These are phyloP conservation scores for Metschnikowia orientalis DNA, from an alignment of 805 yeast genomes.

Conservation along the genomic window DNA sequence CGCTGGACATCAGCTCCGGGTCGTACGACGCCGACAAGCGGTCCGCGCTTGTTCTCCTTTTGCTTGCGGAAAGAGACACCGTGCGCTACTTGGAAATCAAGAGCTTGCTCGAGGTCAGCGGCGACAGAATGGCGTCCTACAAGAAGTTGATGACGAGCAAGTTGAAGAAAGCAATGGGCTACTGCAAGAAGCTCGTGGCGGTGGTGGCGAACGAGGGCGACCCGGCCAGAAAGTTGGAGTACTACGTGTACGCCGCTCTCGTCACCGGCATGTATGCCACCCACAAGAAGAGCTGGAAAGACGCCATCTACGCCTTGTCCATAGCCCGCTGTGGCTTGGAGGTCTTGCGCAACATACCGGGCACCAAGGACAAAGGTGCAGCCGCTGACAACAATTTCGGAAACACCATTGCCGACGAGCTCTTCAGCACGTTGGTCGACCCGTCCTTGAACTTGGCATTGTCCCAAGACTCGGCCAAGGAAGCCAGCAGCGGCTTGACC, in stretches of 20 bases:
- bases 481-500: conserved; percentile 40
- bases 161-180: conserved; percentile 57
- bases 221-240: conserved; percentile 24
- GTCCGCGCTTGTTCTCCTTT: conserved; percentile 56
- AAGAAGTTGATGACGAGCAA: conserved; percentile 50
- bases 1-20: conserved; percentile 41
- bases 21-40: conserved; percentile 49
- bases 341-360: conserved; percentile 38
- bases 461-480: conserved; percentile 32
- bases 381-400: conserved; percentile 14
- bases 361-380: conserved; percentile 6
- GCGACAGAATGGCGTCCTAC: conserved; percentile 46
- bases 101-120: conserved; percentile 49
- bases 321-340: conserved; percentile 60
- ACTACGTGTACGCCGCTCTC: conserved; percentile 41
- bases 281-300: conserved; percentile 51
- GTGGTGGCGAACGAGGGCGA: conserved; percentile 39
- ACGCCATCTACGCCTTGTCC: conserved; percentile 50
- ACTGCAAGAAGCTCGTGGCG: conserved; percentile 40
- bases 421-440: conserved; percentile 57
- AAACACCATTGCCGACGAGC: conserved; percentile 47
- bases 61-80: conserved; percentile 74
- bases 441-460: conserved; percentile 58
- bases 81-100: conserved; percentile 64
- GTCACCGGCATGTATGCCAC: conserved; percentile 49